Evolutionary conservation across 1,139 yeast genomes (phyloP), one percentile per base, ranked within the genome.

Genomic region (Wickerhamomyces sp.): DNA sequence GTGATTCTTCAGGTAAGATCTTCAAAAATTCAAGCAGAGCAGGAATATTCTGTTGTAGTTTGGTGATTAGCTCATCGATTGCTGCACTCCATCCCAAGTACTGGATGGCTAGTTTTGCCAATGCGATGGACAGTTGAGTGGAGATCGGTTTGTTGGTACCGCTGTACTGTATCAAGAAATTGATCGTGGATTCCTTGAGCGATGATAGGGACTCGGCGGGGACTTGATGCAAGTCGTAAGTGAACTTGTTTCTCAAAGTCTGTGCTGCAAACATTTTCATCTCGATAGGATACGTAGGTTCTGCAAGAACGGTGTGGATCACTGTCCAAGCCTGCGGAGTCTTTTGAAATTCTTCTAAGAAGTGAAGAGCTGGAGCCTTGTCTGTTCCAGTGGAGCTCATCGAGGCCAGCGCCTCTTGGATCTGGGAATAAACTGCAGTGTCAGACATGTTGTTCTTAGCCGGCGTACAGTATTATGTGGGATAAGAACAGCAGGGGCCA

Each of bases 1-100:
- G 64, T 33, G 91, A 71, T 58, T 93, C 98, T 57, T 93, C 97
- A 0, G 99, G 98, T 38, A 93, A 64, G 33, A 91, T 80, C 54
- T 79, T 80, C 43, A 93, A 69, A 51, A 89, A 88, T 52, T 86
- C 95, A 42, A 93, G 65, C 32, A 85, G 55, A 26, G 70, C 66
- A 27, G 63, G 69, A 47, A 62, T 57, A 59, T 41, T 39, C 18
- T 39, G 50, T 11, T 76, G 74, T 42, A 85, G 64, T 28, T 65
- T 61, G 5, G 66, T 45, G 13, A 80, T 70, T 42, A 88, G 72
- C 47, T 91, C 96, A 14, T 64, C 67, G 16, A 88, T 59, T 1
- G 95, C 87, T 41, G 75, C 65, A 14, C 61, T 55, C 98, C 98
- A 91, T 21, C 66, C 64, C 33, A 80, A 54, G 46, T 71, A 77